Evolutionary conservation across 2,329 filamentous ascomycete species (phyloP), one percentile per base, ranked within the genome.

Genomic region (Trichoderma brevicompactum): DNA sequence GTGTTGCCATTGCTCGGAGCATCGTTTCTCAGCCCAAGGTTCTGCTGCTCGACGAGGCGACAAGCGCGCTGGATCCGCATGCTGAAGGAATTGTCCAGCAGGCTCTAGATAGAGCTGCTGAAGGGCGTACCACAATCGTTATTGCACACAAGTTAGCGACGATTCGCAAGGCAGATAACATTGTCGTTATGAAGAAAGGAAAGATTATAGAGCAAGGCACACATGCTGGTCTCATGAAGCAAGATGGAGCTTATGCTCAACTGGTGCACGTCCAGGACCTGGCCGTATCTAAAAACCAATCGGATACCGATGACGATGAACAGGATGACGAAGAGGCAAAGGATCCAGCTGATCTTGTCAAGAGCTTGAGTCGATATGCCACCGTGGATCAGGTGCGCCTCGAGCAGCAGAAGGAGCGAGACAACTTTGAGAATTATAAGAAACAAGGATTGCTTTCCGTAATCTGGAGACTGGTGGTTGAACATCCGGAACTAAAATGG

Each of bases 41-140:
- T 36, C 78, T 91, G 0, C 81, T 91, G 13, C 75, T 90, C 1
- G 88, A 91, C 66, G 88, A 91, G 74, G 88, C 88, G 0, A 91
- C 88, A 0, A 85, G 82, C 50, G 85, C 87, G 0, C 72, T 81
- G 19, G 78, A 79, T 55, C 73, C 76, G 1, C 74, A 79, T 15
- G 74, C 79, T 1, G 79, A 81, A 53, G 74, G 77, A 1, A 78
- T 84, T 13, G 84, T 88, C 0, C 85, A 87, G 67, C 74, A 79
- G 23, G 84, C 85, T 0, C 77, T 87, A 3, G 80, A 83, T 50
- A 78, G 78, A 13, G 79, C 86, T 0, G 84, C 85, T 0, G 75
- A 79, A 48, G 80, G 82, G 41, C 79, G 87, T 5, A 90, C 88
- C 0, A 89, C 86, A 0, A 85, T 91, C 36, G 81, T 87, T 7